Base-by-base conservation (phyloP, 2,329 filamentous ascomycete genomes). In the Monascus ruber region DNA sequence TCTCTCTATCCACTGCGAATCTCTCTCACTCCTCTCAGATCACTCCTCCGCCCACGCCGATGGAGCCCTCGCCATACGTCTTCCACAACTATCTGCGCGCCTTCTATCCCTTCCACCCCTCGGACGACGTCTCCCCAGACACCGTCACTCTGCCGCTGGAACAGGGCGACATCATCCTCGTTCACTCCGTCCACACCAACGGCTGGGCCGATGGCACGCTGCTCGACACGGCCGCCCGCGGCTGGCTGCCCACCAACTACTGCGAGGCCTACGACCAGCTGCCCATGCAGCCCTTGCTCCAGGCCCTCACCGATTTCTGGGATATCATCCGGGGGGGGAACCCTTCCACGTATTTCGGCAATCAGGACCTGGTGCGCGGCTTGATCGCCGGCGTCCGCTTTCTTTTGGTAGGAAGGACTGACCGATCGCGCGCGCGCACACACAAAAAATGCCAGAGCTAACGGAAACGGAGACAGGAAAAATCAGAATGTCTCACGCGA, bases 181-280 rank as follows among this genome's bases (percentile, higher is more conserved):
- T 98, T 24, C 91, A 98, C 62, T 95, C 91, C 4, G 85, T 96
- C 49, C 91, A 98, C 63, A 91, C 86, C 44, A 98, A 96, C 66
- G 91, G 91, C 50, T 98, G 91, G 91, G 91, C 91, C 27, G 91
- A 98, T 60, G 91, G 91, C 37, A 98, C 91, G 1, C 70, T 95
- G 32, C 67, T 98, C 44, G 75, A 82, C 24, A 85, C 87, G 2
- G 89, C 89, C 25, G 83, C 83, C 37, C 76, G 91, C 50, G 91
- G 91, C 46, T 98, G 91, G 91, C 70, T 98, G 43, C 91, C 91
- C 2, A 98, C 91, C 6, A 98, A 98, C 63, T 98, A 96, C 61
- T 98, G 91, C 68, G 88, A 95, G 58, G 76, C 85, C 6, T 98
- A 95, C 59, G 85, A 95, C 49, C 86, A 89, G 34, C 77, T 86